phyloP scores from a whole-genome alignment of 2,329 filamentous ascomycete species.

The Penicillium verrucosum region DNA sequence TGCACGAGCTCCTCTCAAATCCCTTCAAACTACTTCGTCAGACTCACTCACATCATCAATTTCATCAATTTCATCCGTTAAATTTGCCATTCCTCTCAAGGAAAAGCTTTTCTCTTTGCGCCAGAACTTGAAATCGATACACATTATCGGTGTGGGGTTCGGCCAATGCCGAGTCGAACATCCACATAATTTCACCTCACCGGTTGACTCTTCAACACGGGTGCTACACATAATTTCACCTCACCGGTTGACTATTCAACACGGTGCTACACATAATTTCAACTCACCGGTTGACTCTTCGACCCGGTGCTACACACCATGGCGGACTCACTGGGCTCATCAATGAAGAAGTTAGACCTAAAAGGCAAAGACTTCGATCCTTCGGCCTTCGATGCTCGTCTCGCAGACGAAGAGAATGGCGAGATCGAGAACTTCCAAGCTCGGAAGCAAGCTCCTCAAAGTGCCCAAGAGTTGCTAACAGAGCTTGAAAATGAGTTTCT shows the following conservation, averaged over 20 bases:
- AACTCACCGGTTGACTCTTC: neutral
- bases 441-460: constrained; percentile 46
- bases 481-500: constrained; percentile 75
- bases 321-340: constrained; percentile 27
- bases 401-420: constrained; percentile 31
- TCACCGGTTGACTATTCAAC: too few species aligned
- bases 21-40: neutral
- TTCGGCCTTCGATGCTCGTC: constrained; percentile 27
- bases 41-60: neutral
- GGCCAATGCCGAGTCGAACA: constrained; percentile 9
- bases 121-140: neutral
- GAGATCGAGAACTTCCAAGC: constrained; percentile 37
- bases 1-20: neutral
- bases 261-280: neutral
- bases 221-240: neutral
- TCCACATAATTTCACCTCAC: neutral
- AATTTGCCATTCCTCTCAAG: neutral
- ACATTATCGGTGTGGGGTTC: constrained; percentile 12
- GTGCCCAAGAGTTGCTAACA: constrained; percentile 60
- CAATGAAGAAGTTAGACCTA: constrained; percentile 30
- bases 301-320: constrained; percentile 13
- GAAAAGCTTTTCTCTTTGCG: neutral
- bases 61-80: neutral
- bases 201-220: too few species aligned
- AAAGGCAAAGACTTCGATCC: constrained; percentile 23